Percentiles rank a stretch among this genome's conserved stretches.
phyloP scores from a whole-genome alignment of 768 basidiomycete genomes.

The Favolaschia claudopus region DNA sequence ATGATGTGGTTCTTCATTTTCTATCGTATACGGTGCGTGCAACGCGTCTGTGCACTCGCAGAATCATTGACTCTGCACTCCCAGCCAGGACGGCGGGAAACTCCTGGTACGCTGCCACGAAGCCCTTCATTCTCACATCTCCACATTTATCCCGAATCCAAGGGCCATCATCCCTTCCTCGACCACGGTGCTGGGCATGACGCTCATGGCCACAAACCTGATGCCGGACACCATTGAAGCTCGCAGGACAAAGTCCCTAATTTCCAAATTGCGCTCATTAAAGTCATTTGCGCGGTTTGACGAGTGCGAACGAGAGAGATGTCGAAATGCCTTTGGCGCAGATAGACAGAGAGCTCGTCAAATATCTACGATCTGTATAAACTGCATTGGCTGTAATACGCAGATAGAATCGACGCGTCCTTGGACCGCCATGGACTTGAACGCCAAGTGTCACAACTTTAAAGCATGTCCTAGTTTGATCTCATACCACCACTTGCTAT shows the following conservation, averaged over 20 bases:
- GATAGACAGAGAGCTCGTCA: too few relatives aligned
- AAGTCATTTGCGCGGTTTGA: too few relatives aligned
- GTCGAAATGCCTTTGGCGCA: neutral
- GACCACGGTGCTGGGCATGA: slow-evolving; percentile 38
- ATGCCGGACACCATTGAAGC: slow-evolving; percentile 51
- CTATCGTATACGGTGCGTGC: slow-evolving; percentile 86
- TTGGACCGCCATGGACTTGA: too few relatives aligned
- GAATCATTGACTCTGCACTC: slow-evolving; percentile 7
- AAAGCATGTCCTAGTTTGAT: neutral
- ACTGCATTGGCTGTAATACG: neutral
- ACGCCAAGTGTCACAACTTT: too few relatives aligned
- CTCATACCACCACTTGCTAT: slow-evolving; percentile 20
- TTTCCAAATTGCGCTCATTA: too few relatives aligned
- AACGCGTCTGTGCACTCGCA: neutral
- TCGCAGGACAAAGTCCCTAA: neutral
- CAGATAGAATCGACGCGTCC: neutral
- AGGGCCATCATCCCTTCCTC: slow-evolving; percentile 61
- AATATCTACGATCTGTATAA: too few relatives aligned
- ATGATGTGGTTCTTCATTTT: slow-evolving; percentile 99
- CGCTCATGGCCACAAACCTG: slow-evolving; percentile 36
- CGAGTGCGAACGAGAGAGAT: neutral
- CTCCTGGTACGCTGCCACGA: slow-evolving; percentile 63
- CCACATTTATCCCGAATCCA: slow-evolving; percentile 10
- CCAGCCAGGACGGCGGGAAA: slow-evolving; percentile 80
- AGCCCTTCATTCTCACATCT: neutral